Conservation (phyloP, 495 filamentous ascomycete species). For the Penicillium ucsense region DNA sequence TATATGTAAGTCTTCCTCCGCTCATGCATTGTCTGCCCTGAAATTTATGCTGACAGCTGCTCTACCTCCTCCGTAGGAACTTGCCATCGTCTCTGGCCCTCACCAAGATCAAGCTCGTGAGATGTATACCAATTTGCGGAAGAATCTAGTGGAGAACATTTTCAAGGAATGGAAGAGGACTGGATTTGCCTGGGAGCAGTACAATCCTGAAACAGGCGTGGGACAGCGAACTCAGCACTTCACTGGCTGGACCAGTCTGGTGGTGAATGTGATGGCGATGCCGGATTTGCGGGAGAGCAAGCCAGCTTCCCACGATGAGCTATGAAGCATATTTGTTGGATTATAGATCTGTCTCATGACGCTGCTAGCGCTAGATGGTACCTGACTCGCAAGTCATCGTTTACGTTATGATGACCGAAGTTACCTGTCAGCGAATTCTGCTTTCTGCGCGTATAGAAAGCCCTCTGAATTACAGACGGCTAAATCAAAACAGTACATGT, state of each 20-base stretch:
- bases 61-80: constrained; percentile 18
- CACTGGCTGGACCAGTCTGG: constrained; percentile 94
- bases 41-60: constrained; percentile 3
- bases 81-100: constrained; percentile 46
- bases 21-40: constrained; percentile 1
- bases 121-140: constrained; percentile 67
- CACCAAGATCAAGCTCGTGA: constrained; percentile 58
- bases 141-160: constrained; percentile 82
- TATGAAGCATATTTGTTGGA: constrained; percentile 16
- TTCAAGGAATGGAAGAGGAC: constrained; percentile 81
- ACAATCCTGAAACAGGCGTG: constrained; percentile 83
- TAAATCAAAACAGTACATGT: no score
- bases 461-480: no score
- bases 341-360: constrained; percentile 13
- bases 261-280: constrained; percentile 97
- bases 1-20: constrained; percentile 58
- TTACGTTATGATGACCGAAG: no score
- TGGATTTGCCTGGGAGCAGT: constrained; percentile 98
- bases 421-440: no score
- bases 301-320: constrained; percentile 30
- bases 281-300: constrained; percentile 39
- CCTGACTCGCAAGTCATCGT: no score
- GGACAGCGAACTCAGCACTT: constrained; percentile 97
- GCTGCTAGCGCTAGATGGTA: no score
- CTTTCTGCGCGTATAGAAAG: no score